Evolutionary conservation across 108 stramenopile species (phyloP).

Genomic region (Chaetoceros muelleri): DNA sequence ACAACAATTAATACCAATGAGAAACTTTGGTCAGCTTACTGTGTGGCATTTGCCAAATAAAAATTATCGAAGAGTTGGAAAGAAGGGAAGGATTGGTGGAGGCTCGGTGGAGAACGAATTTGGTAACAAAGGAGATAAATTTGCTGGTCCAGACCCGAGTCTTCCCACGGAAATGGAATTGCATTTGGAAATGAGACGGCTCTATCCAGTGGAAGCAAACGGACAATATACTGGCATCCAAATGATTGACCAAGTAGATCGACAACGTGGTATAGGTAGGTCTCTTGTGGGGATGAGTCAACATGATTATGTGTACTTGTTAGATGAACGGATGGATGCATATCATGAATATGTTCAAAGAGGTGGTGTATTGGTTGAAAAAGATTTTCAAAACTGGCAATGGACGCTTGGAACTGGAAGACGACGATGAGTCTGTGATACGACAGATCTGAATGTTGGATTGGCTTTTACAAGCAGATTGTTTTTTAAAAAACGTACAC

Average conservation of each 20-base stretch:
- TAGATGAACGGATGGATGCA: conserved; percentile 46
- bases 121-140: conserved; percentile 58
- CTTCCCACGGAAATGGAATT: conserved; percentile 62
- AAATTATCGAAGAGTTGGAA: conserved; percentile 79
- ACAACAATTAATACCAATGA: conserved; percentile 54
- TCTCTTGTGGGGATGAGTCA: conserved; percentile 7
- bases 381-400: conserved; percentile 20
- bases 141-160: conserved; percentile 29
- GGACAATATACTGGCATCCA: conserved; percentile 42
- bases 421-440: no score
- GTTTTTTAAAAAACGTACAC: no score
- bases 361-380: conserved; percentile 61
- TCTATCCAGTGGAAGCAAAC: conserved; percentile 25
- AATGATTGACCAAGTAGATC: conserved; percentile 55
- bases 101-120: conserved; percentile 41
- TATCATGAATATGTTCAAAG: conserved; percentile 61
- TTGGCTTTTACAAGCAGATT: no score
- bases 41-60: conserved; percentile 81
- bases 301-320: conserved; percentile 9
- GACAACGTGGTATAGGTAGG: conserved; percentile 9
- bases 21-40: conserved; percentile 59
- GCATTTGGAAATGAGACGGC: conserved; percentile 48
- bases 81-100: conserved; percentile 36
- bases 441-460: no score
- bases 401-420: no score